Conservation (phyloP, 2,329 filamentous ascomycete species). For the Zymoseptoria ardabiliae region DNA sequence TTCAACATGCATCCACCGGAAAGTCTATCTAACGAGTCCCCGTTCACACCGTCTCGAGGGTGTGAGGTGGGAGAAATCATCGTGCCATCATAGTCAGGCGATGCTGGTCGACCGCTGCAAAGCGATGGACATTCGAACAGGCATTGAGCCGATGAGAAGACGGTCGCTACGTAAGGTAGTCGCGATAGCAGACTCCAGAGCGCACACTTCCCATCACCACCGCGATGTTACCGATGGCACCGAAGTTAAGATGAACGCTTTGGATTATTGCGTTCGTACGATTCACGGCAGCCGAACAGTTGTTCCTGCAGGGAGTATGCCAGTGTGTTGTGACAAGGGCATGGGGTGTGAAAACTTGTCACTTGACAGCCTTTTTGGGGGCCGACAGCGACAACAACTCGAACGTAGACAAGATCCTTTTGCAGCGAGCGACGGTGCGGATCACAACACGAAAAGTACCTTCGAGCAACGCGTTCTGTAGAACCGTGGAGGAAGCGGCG, state of each 20-base stretch:
- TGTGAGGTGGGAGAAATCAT: background rate
- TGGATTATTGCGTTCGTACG: background rate
- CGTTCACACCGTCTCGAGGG: background rate
- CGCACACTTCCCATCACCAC: background rate
- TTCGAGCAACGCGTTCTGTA: background rate
- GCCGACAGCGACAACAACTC: background rate
- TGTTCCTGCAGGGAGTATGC: background rate
- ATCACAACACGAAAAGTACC: background rate
- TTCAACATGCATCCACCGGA: background rate
- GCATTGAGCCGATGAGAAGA: background rate
- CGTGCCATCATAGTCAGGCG: no score
- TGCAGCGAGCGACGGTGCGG: background rate
- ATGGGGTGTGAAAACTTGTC: background rate
- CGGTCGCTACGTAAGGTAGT: no score
- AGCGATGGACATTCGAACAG: background rate
- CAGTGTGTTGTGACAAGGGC: background rate
- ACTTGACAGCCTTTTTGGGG: background rate
- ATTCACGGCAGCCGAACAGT: background rate
- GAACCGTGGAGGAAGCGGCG: no score
- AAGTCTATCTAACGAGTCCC: background rate
- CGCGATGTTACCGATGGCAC: background rate
- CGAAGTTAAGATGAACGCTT: background rate
- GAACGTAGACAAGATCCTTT: background rate
- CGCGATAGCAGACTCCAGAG: background rate
- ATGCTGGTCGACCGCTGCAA: background rate